Evolutionary conservation across 106 monocot species (phyloP), one percentile per base, ranked within the genome.

Genomic region (Dioscorea zingiberensis): DNA sequence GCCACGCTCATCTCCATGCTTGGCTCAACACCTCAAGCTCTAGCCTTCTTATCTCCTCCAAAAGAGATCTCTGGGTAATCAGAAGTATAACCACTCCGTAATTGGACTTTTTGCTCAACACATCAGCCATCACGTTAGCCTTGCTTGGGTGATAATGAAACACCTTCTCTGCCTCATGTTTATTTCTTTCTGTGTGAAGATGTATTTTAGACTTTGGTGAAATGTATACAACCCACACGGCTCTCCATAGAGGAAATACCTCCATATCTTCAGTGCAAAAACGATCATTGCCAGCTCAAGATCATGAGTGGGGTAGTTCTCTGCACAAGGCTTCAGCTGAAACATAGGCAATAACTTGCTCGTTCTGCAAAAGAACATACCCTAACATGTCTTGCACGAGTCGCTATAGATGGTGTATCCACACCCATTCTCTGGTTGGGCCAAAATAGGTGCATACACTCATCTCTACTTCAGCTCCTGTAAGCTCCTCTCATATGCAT

Each of bases 221-320:
- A 55, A n/a, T 21, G 28, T 55, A 21, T 21, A 56, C 1, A 68
- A 5, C 13, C 38, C 30, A 25, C 14, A 68, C 0, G 3, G 1
- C 2, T 55, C 22, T 0, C 67, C 67, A 14, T 48, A 54, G 0
- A 55, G 13, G 21, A 55, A 67, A 44, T 68, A 30, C 15, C 30
- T 25, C 38, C 38, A 68, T 4, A 68, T 38, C 10, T 68, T 68
- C 8, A 56, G 13, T 2, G 19, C 38, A 22, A 55, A 56, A 1
- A 68, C 55, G 3, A 55, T 32, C 0, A 30, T 21, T 23, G 38
- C 67, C n/a, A 68, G 38, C 38, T 68, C 67, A 10, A 68, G 38
- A 12, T 68, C 67, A 21, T 68, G 55, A 2, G 21, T 68, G 2
- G 38, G 67, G 11, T 68, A 68, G 23, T 68, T 68, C 21, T 9